Evolutionary conservation across 2,329 filamentous ascomycete genomes (phyloP).

Genomic region (Chalaropsis thielavioides): DNA sequence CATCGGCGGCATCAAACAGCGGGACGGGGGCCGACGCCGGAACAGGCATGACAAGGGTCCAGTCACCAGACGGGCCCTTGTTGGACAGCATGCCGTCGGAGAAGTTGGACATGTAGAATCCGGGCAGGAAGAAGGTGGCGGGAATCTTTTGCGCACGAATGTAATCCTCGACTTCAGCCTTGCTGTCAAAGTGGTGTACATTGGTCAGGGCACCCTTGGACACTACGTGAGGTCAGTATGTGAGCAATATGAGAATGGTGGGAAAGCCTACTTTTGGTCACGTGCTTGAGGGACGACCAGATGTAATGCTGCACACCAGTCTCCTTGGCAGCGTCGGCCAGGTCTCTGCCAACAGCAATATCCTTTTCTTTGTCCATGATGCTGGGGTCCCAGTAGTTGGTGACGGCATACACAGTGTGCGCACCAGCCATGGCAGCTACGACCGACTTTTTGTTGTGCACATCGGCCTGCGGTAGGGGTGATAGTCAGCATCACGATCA

Average conservation of each 20-base stretch:
- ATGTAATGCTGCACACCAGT: constrained; percentile 33
- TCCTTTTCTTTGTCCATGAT: constrained; percentile 28
- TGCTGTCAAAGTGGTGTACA: constrained; percentile 40
- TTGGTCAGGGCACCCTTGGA: constrained; percentile 27
- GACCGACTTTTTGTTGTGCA: constrained; percentile 28
- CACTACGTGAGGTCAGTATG: constrained; percentile 14
- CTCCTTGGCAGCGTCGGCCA: constrained; percentile 32
- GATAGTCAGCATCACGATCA: not conserved
- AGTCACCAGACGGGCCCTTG: constrained; percentile 24
- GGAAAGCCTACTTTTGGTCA: constrained; percentile 23
- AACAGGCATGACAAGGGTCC: constrained; percentile 22
- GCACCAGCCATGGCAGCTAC: constrained; percentile 29
- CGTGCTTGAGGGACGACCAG: constrained; percentile 32
- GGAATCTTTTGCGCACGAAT: constrained; percentile 36
- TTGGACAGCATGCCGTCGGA: constrained; percentile 20
- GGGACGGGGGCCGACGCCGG: constrained; percentile 25
- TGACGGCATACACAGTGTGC: constrained; percentile 31
- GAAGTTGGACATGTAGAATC: constrained; percentile 41
- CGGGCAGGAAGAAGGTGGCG: constrained; percentile 38
- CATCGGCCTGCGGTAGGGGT: constrained; percentile 6
- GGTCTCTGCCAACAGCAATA: constrained; percentile 30
- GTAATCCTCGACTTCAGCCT: constrained; percentile 42
- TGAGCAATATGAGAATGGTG: no score
- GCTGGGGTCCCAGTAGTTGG: constrained; percentile 23
- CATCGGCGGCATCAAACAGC: constrained; percentile 26